Percentiles rank a stretch among this genome's conserved stretches.
Conservation (phyloP, 2,329 filamentous ascomycete species). For the Aspergillus niger region DNA sequence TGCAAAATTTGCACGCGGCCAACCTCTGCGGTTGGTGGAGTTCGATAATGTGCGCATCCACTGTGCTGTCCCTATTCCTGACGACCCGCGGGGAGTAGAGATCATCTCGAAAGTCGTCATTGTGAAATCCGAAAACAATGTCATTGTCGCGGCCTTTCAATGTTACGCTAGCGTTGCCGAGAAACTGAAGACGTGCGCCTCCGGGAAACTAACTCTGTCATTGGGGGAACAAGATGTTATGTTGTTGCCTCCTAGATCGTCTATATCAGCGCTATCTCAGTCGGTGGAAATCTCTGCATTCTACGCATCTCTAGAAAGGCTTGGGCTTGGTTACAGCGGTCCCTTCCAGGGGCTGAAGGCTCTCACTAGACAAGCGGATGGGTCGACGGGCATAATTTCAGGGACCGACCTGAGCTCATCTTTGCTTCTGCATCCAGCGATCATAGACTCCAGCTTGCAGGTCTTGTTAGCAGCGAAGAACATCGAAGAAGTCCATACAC, state of each 20-base stretch:
- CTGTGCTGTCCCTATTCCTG: conserved; percentile 1
- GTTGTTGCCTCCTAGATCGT: neutral
- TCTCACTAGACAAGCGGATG: neutral
- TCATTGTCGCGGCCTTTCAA: neutral
- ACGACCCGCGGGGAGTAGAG: neutral
- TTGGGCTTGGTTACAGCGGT: conserved; percentile 9
- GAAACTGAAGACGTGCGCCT: neutral
- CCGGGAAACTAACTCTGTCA: neutral
- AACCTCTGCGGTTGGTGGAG: conserved; percentile 1
- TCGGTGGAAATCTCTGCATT: neutral
- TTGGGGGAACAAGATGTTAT: neutral
- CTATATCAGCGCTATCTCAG: neutral
- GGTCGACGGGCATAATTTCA: neutral
- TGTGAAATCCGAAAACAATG: neutral
- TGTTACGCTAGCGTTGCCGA: conserved; percentile 2
- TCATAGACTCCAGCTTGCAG: conserved; percentile 2
- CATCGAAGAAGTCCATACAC: neutral
- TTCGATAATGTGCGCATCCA: conserved; percentile 5
- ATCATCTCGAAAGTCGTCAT: neutral
- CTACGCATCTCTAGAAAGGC: neutral
- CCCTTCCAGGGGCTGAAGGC: conserved; percentile 2
- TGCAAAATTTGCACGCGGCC: neutral
- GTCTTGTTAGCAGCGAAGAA: neutral
- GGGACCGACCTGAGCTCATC: neutral
- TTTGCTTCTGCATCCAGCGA: neutral